A percentile compares a stretch with the other conserved stretches of the same genome.
Conservation (phyloP, 1,284 basidiomycete species). For the Ustilago hordei region DNA sequence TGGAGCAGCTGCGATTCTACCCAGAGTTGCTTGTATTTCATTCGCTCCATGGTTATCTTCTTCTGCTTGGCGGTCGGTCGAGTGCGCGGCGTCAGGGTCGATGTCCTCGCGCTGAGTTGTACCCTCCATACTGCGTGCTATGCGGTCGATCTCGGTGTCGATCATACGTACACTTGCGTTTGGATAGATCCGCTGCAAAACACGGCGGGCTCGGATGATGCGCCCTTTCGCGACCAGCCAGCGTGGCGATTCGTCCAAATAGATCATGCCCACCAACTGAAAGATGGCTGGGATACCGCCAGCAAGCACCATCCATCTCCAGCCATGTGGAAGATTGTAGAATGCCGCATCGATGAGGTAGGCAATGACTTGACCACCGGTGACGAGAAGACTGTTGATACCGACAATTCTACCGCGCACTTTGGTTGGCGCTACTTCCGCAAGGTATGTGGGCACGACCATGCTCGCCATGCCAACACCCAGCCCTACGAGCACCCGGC, state of each 20-base stretch:
- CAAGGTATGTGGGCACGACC: conserved; percentile 58
- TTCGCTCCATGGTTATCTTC: background rate
- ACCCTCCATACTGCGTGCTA: conserved; percentile 45
- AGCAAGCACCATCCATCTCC: conserved; percentile 64
- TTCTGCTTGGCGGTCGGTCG: conserved; percentile 7
- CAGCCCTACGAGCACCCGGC: conserved; percentile 55
- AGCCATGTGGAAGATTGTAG: conserved; percentile 59
- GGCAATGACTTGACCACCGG: conserved; percentile 62
- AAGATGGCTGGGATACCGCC: conserved; percentile 56
- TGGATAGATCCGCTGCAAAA: conserved; percentile 60
- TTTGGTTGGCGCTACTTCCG: conserved; percentile 56
- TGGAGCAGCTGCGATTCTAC: conserved; percentile 15
- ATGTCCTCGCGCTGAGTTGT: conserved; percentile 12
- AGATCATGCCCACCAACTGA: conserved; percentile 59
- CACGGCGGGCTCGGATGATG: conserved; percentile 47
- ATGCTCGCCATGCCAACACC: conserved; percentile 61
- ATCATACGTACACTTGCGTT: conserved; percentile 37
- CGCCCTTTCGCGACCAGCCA: conserved; percentile 56
- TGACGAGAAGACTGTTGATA: conserved; percentile 61
- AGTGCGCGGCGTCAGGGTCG: conserved; percentile 20
- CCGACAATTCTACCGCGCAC: conserved; percentile 59
- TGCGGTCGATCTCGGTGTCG: conserved; percentile 51
- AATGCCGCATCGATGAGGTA: conserved; percentile 58
- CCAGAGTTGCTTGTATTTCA: conserved; percentile 15
- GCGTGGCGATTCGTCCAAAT: conserved; percentile 60